phyloP scores from a whole-genome alignment of 495 filamentous ascomycete genomes.

The Pyronema omphalodes region DNA sequence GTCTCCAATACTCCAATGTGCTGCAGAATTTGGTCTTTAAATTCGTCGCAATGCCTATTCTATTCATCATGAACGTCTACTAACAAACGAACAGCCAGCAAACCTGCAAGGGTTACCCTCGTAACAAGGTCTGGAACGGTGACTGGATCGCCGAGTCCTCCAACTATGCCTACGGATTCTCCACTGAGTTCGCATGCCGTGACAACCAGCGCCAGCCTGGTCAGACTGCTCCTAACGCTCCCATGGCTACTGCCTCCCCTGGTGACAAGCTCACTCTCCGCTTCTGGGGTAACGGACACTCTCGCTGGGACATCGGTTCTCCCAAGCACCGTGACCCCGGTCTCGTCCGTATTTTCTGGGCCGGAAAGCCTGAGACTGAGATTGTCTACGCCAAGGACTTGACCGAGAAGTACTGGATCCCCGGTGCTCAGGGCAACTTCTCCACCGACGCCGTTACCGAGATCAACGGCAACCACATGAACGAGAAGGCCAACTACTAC shows the following conservation, averaged over 20 bases:
- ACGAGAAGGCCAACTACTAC: conserved; percentile 22
- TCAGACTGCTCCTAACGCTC: conserved; percentile 15
- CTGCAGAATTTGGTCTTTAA: no score
- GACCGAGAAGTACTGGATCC: conserved; percentile 16
- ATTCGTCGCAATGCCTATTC: not conserved
- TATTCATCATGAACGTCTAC: not conserved
- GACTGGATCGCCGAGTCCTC: conserved; percentile 22
- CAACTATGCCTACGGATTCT: conserved; percentile 17
- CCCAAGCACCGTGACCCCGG: conserved; percentile 20
- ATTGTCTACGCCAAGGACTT: conserved; percentile 12
- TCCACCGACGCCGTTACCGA: conserved; percentile 10
- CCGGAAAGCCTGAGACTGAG: conserved; percentile 14
- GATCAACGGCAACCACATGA: conserved; percentile 7
- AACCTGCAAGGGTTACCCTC: conserved; percentile 17
- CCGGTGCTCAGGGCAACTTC: conserved; percentile 18
- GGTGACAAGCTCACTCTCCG: conserved; percentile 16
- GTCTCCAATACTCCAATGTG: not conserved
- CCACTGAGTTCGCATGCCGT: conserved; percentile 7
- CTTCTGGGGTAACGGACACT: conserved; percentile 21
- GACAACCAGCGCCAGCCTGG: conserved; percentile 1
- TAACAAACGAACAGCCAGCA: not conserved
- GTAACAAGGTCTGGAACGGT: conserved; percentile 3
- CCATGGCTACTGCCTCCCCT: conserved; percentile 16
- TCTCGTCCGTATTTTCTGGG: conserved; percentile 22
- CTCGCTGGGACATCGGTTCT: conserved; percentile 16